phyloP scores from a whole-genome alignment of 257 asterid genomes.

The Mitragyna speciosa region DNA sequence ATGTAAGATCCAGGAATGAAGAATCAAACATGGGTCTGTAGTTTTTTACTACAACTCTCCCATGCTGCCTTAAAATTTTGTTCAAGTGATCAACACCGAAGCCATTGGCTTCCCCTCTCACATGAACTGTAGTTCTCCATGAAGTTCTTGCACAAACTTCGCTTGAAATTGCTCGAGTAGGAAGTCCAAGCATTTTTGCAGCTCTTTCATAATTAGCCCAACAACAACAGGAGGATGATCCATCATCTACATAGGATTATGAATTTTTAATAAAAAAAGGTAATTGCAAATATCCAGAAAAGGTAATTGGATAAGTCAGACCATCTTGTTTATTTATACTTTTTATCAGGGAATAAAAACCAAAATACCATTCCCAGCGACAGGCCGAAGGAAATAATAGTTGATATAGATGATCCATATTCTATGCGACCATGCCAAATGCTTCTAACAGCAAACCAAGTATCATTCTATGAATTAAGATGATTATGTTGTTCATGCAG shows the following conservation, averaged over 20 bases:
- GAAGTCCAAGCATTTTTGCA: constrained; percentile 60
- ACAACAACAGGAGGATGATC: constrained; percentile 72
- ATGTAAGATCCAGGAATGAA: constrained; percentile 48
- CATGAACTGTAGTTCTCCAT: neutral
- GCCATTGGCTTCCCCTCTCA: constrained; percentile 17
- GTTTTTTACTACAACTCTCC: constrained; percentile 53
- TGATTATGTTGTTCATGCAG: neutral
- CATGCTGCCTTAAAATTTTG: constrained; percentile 42
- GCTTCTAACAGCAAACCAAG: neutral
- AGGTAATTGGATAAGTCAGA: too few species aligned
- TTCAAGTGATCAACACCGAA: constrained; percentile 33
- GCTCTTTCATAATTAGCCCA: constrained; percentile 69
- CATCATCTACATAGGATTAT: constrained; percentile 59
- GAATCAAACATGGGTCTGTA: constrained; percentile 51
- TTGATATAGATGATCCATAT: neutral
- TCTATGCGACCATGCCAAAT: neutral
- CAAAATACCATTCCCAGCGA: neutral
- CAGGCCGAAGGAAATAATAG: neutral
- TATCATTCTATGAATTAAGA: neutral
- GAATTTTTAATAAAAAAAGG: neutral
- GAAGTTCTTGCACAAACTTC: neutral
- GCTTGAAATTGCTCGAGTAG: constrained; percentile 21
- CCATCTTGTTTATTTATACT: neutral
- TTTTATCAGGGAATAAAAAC: neutral
- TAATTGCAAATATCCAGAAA: neutral